These are phyloP conservation scores for Aspergillus ruber DNA, from an alignment of 2,329 filamentous ascomycete species.

Conservation along the genomic window DNA sequence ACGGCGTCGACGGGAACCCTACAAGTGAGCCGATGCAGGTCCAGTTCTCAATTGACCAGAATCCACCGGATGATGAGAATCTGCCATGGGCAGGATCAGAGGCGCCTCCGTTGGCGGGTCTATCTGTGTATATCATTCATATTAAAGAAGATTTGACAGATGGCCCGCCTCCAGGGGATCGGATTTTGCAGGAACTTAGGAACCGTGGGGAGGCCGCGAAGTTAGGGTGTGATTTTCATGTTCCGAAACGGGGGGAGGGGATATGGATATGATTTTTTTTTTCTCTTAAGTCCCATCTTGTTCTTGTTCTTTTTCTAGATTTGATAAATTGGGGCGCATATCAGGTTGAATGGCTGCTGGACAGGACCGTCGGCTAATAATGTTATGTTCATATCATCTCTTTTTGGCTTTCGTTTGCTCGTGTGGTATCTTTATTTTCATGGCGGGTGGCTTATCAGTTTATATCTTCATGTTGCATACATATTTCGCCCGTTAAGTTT, in stretches of 20 bases:
- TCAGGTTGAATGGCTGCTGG: neutral
- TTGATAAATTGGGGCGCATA: neutral
- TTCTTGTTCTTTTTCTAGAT: too few relatives aligned
- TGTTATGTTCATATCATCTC: neutral
- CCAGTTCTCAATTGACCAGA: neutral
- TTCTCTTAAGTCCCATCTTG: too few relatives aligned
- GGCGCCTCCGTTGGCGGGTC: slow-evolving; percentile 55
- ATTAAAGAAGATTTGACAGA: slow-evolving; percentile 81
- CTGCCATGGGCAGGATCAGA: slow-evolving; percentile 12
- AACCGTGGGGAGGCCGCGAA: slow-evolving; percentile 59
- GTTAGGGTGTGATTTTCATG: slow-evolving; percentile 72
- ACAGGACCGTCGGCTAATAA: too few relatives aligned
- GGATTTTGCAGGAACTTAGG: slow-evolving; percentile 63
- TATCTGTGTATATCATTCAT: slow-evolving; percentile 85
- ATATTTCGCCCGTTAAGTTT: too few relatives aligned
- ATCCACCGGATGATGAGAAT: slow-evolving; percentile 2
- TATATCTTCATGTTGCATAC: too few relatives aligned
- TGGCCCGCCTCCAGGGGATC: slow-evolving; percentile 56
- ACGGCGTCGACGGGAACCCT: slow-evolving; percentile 4
- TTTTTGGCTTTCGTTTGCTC: neutral
- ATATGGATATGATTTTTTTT: slow-evolving; percentile 32
- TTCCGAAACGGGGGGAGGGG: slow-evolving; percentile 61
- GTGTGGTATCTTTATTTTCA: neutral
- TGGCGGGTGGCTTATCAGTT: slow-evolving; percentile 1
- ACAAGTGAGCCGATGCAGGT: neutral